Evolutionary conservation across 371 early-diverging fungal species (phyloP).

Genomic region (Entomophthora muscae): DNA sequence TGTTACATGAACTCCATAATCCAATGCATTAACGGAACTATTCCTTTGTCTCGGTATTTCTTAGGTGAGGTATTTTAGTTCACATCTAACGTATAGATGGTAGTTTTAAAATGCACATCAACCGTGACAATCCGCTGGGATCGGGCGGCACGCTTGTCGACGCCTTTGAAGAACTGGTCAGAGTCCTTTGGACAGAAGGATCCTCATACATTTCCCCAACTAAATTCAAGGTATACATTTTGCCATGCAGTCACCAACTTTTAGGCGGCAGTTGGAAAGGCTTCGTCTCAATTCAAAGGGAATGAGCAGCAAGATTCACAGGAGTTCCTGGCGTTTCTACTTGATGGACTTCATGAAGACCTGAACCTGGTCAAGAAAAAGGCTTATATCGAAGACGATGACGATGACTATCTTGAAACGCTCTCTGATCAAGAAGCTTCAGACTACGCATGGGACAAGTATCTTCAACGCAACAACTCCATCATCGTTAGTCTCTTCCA

Average conservation of each 20-base stretch:
- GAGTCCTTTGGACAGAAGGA: slow-evolving; percentile 45
- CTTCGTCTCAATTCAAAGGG: slow-evolving; percentile 40
- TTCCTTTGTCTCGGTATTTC: slow-evolving; percentile 71
- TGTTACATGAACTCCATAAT: slow-evolving; percentile 95
- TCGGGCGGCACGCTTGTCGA: slow-evolving; percentile 55
- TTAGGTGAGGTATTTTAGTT: slow-evolving; percentile 17
- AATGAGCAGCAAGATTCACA: slow-evolving; percentile 63
- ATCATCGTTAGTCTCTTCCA: slow-evolving; percentile 86
- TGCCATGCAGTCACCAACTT: background rate
- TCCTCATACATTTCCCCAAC: slow-evolving; percentile 35
- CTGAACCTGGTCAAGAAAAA: slow-evolving; percentile 19
- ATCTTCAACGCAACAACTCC: slow-evolving; percentile 57
- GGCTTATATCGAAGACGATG: slow-evolving; percentile 16
- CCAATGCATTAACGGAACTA: slow-evolving; percentile 81
- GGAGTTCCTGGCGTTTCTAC: slow-evolving; percentile 48
- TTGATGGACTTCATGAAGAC: slow-evolving; percentile 66
- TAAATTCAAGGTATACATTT: slow-evolving; percentile 20
- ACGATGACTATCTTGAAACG: slow-evolving; percentile 20
- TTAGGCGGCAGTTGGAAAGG: slow-evolving; percentile 32
- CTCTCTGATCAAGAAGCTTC: slow-evolving; percentile 30
- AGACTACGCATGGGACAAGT: slow-evolving; percentile 58
- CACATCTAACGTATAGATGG: slow-evolving; percentile 26
- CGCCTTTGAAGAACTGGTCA: slow-evolving; percentile 43
- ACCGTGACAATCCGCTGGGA: slow-evolving; percentile 59
- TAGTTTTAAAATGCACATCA: slow-evolving; percentile 46